These are phyloP conservation scores for Hypoxylon sp. DNA, from an alignment of 2,329 filamentous ascomycete species.

Conservation along the genomic window DNA sequence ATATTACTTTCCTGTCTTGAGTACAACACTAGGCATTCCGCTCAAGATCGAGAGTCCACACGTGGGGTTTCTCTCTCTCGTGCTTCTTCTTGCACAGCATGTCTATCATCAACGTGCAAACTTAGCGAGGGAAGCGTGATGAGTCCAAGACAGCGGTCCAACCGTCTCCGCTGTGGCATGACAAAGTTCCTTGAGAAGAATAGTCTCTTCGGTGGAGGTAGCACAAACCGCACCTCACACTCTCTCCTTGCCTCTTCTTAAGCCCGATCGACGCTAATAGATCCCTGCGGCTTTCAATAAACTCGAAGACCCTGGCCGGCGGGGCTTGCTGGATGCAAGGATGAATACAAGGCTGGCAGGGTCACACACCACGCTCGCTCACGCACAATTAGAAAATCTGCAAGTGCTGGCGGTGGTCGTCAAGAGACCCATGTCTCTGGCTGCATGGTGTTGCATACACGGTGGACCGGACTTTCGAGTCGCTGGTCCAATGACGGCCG, in stretches of 20 bases:
- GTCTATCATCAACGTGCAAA: conserved; percentile 45
- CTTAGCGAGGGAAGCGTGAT: conserved; percentile 34
- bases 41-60: conserved; percentile 41
- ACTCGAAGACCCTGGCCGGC: conserved; percentile 41
- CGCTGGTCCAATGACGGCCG: conserved; percentile 55
- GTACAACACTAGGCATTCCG: conserved; percentile 37
- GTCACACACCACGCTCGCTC: conserved; percentile 28
- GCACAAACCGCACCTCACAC: conserved; percentile 44
- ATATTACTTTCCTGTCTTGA: conserved; percentile 39
- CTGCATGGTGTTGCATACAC: conserved; percentile 46
- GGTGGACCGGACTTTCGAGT: conserved; percentile 47
- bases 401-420: conserved; percentile 45
- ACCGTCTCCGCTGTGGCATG: conserved; percentile 37
- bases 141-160: conserved; percentile 45
- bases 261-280: conserved; percentile 45
- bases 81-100: conserved; percentile 48
- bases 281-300: conserved; percentile 50
- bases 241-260: conserved; percentile 38
- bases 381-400: conserved; percentile 47
- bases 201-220: conserved; percentile 33
- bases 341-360: conserved; percentile 50
- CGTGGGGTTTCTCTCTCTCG: conserved; percentile 46
- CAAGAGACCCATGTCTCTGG: conserved; percentile 37
- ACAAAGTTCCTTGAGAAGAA: conserved; percentile 37
- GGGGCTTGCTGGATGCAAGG: conserved; percentile 46